Evolutionary conservation across 768 basidiomycete genomes (phyloP), one percentile per base, ranked within the genome.

Genomic region (Pluteus cervinus): DNA sequence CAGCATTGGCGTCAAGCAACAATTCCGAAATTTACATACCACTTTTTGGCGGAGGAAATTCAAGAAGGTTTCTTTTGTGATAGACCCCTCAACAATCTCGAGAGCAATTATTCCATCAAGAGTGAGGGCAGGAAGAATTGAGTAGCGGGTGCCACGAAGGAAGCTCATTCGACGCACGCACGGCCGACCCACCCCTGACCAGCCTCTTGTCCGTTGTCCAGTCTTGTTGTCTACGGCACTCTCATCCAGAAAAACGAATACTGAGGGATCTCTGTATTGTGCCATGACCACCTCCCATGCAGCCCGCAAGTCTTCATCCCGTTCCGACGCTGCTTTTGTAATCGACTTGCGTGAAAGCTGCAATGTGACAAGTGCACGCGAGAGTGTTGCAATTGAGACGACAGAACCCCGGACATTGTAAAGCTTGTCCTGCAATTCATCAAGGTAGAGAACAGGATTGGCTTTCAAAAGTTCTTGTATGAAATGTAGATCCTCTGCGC

Each of bases 221-320:
- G 54, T 61, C 3, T 40, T 39, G 2, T 52, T 43, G 38, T 61
- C 57, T 24, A 46, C 53, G 2, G 54, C 39, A 35, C 49, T 53
- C 36, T 61, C 56, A 38, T 65, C 61, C 5, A 60, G 49, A 39
- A 62, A 65, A 7, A 65, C 56, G 10, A 59, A 53, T 17, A 51
- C 50, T 1, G 47, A 34, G 2, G 50, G n/a, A 2, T 47, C 29
- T 16, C 7, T 45, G 22, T 52, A 54, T 12, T 34, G 11, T 7
- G 12, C 44, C n/a, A 50, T 40, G 14, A 38, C 33, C 33, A 29
- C 30, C 0, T 24, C 37, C 25, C 29, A 54, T 11, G 17, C 20
- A 3, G 45, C 39, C 7, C 53, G 24, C 24, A 42, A 40, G 8
- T 29, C 23, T 6, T 37, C 47, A 35, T 43, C 46, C 4, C 49